phyloP scores from a whole-genome alignment of 1,284 basidiomycete species.

The Inonotus obliquus region DNA sequence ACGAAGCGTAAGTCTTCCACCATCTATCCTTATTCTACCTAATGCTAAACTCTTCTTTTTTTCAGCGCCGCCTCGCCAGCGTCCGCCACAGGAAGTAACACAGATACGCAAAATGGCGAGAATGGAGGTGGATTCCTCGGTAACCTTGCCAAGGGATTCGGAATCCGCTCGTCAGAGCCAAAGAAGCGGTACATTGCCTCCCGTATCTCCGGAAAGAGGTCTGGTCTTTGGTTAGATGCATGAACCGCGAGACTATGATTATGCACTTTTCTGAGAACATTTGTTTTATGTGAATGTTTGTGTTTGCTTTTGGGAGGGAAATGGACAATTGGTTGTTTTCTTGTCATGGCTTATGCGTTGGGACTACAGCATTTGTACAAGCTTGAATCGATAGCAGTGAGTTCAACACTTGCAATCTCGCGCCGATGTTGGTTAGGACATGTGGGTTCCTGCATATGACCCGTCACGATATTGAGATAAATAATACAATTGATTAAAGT shows the following conservation, averaged over 20 bases:
- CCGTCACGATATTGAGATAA: too few relatives aligned
- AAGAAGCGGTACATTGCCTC: conserved; percentile 15
- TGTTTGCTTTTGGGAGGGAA: too few relatives aligned
- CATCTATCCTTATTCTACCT: too few relatives aligned
- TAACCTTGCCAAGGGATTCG: neutral
- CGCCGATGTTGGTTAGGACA: too few relatives aligned
- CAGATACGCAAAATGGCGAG: neutral
- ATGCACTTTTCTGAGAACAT: too few relatives aligned
- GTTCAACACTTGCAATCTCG: too few relatives aligned
- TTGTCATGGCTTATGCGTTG: too few relatives aligned
- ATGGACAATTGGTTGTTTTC: neutral
- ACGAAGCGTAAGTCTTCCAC: neutral
- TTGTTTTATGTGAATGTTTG: too few relatives aligned
- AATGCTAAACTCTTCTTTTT: neutral
- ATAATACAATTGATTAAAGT: too few relatives aligned
- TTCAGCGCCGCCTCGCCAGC: neutral
- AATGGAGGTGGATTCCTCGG: conserved; percentile 1
- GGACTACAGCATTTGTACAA: too few relatives aligned
- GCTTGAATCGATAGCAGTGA: too few relatives aligned
- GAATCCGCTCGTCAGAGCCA: neutral
- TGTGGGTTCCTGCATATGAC: too few relatives aligned
- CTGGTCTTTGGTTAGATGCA: conserved; percentile 12
- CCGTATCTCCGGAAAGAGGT: conserved; percentile 13
- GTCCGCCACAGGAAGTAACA: neutral
- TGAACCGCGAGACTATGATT: neutral